Conservation (phyloP, 768 basidiomycete genomes). For the Suillus spraguei region DNA sequence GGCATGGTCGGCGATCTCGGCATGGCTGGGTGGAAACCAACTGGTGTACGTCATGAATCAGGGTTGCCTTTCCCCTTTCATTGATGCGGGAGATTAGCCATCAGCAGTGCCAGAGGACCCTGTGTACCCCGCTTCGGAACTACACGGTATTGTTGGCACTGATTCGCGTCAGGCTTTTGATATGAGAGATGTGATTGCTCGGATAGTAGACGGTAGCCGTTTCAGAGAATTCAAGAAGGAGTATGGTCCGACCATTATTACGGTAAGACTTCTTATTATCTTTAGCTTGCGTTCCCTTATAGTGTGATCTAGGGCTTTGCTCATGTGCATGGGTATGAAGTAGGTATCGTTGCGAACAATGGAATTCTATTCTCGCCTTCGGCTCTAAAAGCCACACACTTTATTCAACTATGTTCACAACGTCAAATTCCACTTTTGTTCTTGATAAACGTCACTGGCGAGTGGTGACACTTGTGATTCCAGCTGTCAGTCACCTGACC, state of each 20-base stretch:
- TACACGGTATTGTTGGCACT: constrained; percentile 91
- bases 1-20: constrained; percentile 80
- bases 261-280: constrained; percentile 44
- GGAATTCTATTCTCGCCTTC: constrained; percentile 95
- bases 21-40: constrained; percentile 52
- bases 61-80: constrained; percentile 5
- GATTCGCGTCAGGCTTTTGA: constrained; percentile 89
- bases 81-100: constrained; percentile 45
- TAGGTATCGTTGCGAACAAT: constrained; percentile 93
- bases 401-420: constrained; percentile 93
- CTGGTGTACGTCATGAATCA: constrained; percentile 43
- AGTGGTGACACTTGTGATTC: constrained; percentile 9
- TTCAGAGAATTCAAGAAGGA: constrained; percentile 97
- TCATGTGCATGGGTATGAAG: constrained; percentile 83
- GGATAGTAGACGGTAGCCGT: constrained; percentile 87
- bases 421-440: constrained; percentile 88
- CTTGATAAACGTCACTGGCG: constrained; percentile 93
- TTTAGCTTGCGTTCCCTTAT: constrained; percentile 11
- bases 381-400: constrained; percentile 92
- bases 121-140: constrained; percentile 75
- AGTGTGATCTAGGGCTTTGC: constrained; percentile 69
- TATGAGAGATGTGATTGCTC: constrained; percentile 92
- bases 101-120: constrained; percentile 66
- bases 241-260: constrained; percentile 89
- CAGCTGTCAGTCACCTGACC: constrained; percentile 11